Percentiles rank a stretch among this genome's conserved stretches.
phyloP scores from a whole-genome alignment of 225 moss, liverwort and hornwort genomes.

The Marchantia polymorpha region DNA sequence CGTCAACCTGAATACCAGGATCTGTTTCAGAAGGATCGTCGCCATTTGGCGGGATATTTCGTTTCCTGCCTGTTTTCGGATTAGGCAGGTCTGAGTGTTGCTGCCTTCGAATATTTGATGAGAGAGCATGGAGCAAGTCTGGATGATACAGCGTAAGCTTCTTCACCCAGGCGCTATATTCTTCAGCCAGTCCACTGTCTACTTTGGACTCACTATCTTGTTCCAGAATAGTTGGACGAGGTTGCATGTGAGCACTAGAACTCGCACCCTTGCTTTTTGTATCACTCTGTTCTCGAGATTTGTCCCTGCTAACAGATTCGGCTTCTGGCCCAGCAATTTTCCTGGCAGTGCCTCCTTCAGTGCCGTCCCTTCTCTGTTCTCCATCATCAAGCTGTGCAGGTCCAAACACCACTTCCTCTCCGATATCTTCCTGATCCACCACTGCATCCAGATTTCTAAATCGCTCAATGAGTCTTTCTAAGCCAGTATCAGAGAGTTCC shows the following conservation, averaged over 20 bases:
- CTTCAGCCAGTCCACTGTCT: conserved; percentile 48
- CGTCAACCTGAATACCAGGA: conserved; percentile 17
- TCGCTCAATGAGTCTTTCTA: conserved; percentile 32
- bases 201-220: conserved; percentile 26
- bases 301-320: background rate
- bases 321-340: conserved; percentile 2
- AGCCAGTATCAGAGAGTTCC: conserved; percentile 29
- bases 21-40: conserved; percentile 31
- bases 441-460: conserved; percentile 21
- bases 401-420: background rate
- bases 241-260: conserved; percentile 14
- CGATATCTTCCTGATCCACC: background rate
- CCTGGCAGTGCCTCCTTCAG: background rate
- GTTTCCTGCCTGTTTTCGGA: conserved; percentile 9
- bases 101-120: conserved; percentile 78
- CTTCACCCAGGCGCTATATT: conserved; percentile 65
- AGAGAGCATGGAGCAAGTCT: conserved; percentile 71
- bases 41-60: background rate
- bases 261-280: background rate
- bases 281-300: background rate
- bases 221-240: conserved; percentile 13
- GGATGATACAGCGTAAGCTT: conserved; percentile 71
- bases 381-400: conserved; percentile 5
- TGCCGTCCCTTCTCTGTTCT: background rate
- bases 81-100: conserved; percentile 29